A percentile compares a stretch with the other conserved stretches of the same genome.
phyloP scores from a whole-genome alignment of 1,284 basidiomycete species.

The Apiotrichum sp. region DNA sequence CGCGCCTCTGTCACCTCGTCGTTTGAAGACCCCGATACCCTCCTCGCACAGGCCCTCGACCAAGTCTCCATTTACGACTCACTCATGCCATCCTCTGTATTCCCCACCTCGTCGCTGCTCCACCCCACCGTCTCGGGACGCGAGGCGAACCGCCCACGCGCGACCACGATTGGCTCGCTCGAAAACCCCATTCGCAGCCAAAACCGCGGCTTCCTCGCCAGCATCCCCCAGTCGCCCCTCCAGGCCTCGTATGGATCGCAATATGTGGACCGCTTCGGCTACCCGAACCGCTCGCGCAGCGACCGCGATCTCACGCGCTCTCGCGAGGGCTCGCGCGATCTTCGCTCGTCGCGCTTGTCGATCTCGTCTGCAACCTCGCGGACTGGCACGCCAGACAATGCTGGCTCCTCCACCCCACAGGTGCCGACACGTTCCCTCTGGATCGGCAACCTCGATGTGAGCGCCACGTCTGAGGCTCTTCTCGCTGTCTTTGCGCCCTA shows the following conservation, averaged over 20 bases:
- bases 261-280: constrained; percentile 22
- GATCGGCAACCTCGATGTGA: constrained; percentile 94
- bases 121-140: constrained; percentile 15
- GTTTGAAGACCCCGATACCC: constrained; percentile 56
- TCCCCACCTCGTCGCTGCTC: constrained; percentile 12
- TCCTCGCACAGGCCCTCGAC: constrained; percentile 33
- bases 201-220: constrained; percentile 52
- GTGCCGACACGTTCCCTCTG: constrained; percentile 91
- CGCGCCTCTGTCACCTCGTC: constrained; percentile 58
- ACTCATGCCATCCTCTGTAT: constrained; percentile 10
- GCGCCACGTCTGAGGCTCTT: constrained; percentile 87
- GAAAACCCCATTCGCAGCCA: constrained; percentile 55
- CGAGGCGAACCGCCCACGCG: constrained; percentile 62
- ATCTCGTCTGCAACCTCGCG: constrained; percentile 38
- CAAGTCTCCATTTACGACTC: constrained; percentile 38
- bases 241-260: constrained; percentile 17
- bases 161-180: constrained; percentile 85
- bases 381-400: constrained; percentile 40
- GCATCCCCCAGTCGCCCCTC: constrained; percentile 40
- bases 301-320: constrained; percentile 31
- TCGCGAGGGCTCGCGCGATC: constrained; percentile 26
- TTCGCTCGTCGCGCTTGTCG: constrained; percentile 31
- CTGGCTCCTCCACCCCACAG: constrained; percentile 52
- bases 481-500: constrained; percentile 92
- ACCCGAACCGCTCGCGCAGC: constrained; percentile 27